Percentiles rank a stretch among this genome's conserved stretches.
These are phyloP conservation scores for Lactifluus pinguis DNA, from an alignment of 768 basidiomycete genomes.

Conservation along the genomic window DNA sequence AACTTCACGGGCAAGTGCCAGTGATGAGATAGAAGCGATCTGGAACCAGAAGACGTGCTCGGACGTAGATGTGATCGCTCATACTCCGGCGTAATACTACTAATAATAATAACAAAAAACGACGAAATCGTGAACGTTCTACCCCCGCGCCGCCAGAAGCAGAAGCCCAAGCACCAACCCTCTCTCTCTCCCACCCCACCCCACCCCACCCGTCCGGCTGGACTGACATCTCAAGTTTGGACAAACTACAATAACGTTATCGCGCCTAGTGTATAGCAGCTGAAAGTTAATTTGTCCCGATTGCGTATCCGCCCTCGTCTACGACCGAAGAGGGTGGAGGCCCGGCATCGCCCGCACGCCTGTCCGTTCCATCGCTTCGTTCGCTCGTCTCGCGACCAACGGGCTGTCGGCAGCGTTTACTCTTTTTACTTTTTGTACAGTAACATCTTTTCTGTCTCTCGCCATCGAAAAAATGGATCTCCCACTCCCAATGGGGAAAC, in stretches of 20 bases:
- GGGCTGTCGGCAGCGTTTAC: not conserved
- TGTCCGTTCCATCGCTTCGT: not conserved
- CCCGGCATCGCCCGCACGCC: slow-evolving; percentile 13
- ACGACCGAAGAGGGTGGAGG: not conserved
- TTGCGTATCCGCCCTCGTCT: slow-evolving; percentile 5
- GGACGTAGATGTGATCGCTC: not conserved
- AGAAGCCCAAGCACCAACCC: not conserved
- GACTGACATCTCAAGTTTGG: slow-evolving; percentile 13
- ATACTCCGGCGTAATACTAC: not conserved
- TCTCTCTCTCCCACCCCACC: not conserved
- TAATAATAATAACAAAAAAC: not conserved
- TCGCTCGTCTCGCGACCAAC: not conserved
- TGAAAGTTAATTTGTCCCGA: slow-evolving; percentile 16
- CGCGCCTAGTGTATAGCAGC: slow-evolving; percentile 1
- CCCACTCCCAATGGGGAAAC: not conserved
- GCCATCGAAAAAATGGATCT: not conserved
- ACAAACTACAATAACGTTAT: slow-evolving; percentile 13
- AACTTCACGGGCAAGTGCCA: not conserved
- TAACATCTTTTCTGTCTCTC: too few species aligned
- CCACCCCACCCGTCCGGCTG: not conserved
- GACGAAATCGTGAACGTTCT: slow-evolving; percentile 10
- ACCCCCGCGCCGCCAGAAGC: slow-evolving; percentile 18
- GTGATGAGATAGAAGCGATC: not conserved
- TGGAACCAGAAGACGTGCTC: not conserved
- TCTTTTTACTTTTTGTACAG: too few species aligned